These are phyloP conservation scores for Neopestalotiopsis clavispora DNA, from an alignment of 2,329 filamentous ascomycete species.

Conservation along the genomic window DNA sequence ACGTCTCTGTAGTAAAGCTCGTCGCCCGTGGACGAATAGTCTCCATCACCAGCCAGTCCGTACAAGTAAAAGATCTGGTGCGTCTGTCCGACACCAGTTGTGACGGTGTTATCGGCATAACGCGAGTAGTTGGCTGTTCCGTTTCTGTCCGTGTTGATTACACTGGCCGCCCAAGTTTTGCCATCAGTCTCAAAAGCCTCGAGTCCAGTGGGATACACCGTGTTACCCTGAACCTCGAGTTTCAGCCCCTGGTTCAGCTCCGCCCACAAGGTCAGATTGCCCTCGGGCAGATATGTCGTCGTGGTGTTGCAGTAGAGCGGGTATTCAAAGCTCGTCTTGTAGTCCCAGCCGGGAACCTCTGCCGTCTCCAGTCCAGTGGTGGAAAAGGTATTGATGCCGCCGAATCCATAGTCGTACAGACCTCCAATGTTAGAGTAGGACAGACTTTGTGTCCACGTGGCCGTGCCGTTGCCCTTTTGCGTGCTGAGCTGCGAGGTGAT, in stretches of 20 bases:
- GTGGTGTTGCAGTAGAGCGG: constrained; percentile 64
- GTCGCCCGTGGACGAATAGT: constrained; percentile 28
- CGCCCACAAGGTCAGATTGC: constrained; percentile 52
- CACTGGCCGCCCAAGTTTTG: constrained; percentile 29
- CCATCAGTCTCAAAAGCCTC: constrained; percentile 53
- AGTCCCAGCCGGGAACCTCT: constrained; percentile 34
- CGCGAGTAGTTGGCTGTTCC: constrained; percentile 62
- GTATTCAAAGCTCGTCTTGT: constrained; percentile 56
- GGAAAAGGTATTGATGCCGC: constrained; percentile 35
- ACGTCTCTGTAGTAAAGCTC: constrained; percentile 65
- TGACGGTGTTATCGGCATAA: constrained; percentile 47
- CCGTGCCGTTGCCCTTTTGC: constrained; percentile 45
- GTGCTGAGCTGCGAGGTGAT: constrained; percentile 58
- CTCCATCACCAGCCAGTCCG: constrained; percentile 40
- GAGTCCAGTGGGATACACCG: constrained; percentile 62
- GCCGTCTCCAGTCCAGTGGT: constrained; percentile 50
- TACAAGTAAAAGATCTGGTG: constrained; percentile 61
- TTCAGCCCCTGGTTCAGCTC: constrained; percentile 46
- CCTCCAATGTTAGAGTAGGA: constrained; percentile 59
- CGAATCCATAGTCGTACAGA: constrained; percentile 32
- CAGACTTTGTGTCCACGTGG: constrained; percentile 62
- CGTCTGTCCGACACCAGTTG: constrained; percentile 59
- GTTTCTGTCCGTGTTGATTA: constrained; percentile 57
- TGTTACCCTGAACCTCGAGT: constrained; percentile 41
- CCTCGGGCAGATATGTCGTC: constrained; percentile 45